Evolutionary conservation across 2,329 filamentous ascomycete species (phyloP), one percentile per base, ranked within the genome.

Genomic region (Aspergillus latus): DNA sequence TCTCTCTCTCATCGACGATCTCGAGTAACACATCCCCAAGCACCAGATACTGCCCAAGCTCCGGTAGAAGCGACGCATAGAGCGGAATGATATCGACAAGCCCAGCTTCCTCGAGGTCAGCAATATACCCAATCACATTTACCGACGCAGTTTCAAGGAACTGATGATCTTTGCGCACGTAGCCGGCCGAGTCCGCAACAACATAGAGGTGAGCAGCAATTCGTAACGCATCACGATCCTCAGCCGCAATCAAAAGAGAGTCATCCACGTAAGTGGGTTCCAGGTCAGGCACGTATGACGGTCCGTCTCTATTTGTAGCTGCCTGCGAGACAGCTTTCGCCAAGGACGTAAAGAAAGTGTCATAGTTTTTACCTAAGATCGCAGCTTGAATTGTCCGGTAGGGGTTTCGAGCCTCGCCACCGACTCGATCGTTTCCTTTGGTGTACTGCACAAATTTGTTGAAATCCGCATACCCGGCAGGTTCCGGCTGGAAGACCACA

Each of bases 1-100:
- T 87, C 58, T 88, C 84, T 6, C 84, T 78, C 6, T 79, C 74
- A 43, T 89, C 84, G 29, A 82, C 81, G 53, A 97, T 82, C 45
- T 89, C 84, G 49, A 92, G 87, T 54, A 97, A 77, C 54, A 95
- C 88, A 51, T 85, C 83, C 56, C 88, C 90, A 48, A 99, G 80
- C 13, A 88, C 87, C 53, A 86, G 82, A 63, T 91, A 86, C 59
- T 83, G 82, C 60, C 88, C 82, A 10, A 84, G 78, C 5, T 80
- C 76, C 8, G 84, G 80, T 10, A 99, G 79, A 64, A 90, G 87
- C 7, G 91, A 91, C 60, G 90, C 92, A 72, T 99, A 99, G 0
- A 96, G 78, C 0, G 94, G 92, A 54, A 96, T 88, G 42, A 94
- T 76, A 60, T 93, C 87, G 57, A 88, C 85, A 53, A 94, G 84